Evolutionary conservation across 139 green algal genomes (phyloP), one percentile per base, ranked within the genome.

Genomic region (Tetratostichococcus sp.): DNA sequence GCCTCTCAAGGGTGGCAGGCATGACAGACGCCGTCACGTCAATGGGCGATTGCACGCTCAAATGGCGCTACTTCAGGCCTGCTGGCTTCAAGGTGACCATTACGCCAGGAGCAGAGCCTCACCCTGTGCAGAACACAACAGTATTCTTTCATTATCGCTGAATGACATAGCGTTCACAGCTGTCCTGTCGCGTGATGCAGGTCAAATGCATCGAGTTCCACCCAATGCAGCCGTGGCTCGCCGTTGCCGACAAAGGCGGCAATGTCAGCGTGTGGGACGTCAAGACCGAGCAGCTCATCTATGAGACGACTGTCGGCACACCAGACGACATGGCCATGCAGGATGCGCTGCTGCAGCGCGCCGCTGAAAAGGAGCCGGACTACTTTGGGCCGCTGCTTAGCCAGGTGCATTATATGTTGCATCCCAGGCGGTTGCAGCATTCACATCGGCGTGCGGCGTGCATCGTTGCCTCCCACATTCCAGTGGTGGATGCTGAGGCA

Each of bases 161-260:
- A n/a, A n/a, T n/a, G n/a, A n/a, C n/a, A n/a, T n/a, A n/a, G n/a
- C n/a, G n/a, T n/a, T n/a, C n/a, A n/a, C n/a, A n/a, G n/a, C n/a
- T n/a, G n/a, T n/a, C n/a, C 39, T 50, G 39, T 50, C 8, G 6
- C 11, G 39, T 50, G 39, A n/a, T 17, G 42, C 75, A 86, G 82
- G 74, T 86, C 35, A 79, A 80, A 31, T n/a, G 78, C n/a, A 43
- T 88, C 0, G 75, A 72, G 1, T 88, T 87, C 23, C 86, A 91
- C 69, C 86, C 86, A 1, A 77, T 87, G 70, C 83, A 91, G 74
- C 78, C 82, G 1, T 89, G 81, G 83, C 39, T 91, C 30, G 85
- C 69, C 11, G 73, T 77, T 43, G 82, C 84, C 25, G 83, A 91
- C 59, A 78, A 76, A 5, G 65, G 75, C 32, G 77, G 71, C 34